Conservation (phyloP, 129 eudicot genomes). For the Centaurea solstitialis region DNA sequence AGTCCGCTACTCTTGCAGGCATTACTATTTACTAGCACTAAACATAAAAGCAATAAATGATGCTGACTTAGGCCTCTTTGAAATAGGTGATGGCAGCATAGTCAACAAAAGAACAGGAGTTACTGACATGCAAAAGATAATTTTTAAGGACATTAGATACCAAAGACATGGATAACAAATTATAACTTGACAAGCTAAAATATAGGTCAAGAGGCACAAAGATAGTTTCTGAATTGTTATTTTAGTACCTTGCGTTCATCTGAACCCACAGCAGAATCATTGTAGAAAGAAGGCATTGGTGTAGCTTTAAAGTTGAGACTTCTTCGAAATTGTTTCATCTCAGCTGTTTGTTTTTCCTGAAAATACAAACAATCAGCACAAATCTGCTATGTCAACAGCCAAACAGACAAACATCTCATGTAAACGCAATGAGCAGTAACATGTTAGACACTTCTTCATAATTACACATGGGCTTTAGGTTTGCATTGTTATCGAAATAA, state of each 20-base stretch:
- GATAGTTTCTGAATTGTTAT: background rate
- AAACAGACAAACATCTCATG: background rate
- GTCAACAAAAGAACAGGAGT: background rate
- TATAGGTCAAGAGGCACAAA: background rate
- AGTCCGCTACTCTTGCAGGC: background rate
- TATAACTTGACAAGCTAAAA: too few species aligned
- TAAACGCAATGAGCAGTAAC: background rate
- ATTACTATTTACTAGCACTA: background rate
- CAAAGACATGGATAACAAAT: background rate
- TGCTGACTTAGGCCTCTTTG: background rate
- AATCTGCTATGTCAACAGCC: background rate
- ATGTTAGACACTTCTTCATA: background rate
- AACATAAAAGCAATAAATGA: background rate
- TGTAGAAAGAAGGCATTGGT: slow-evolving; percentile 84
- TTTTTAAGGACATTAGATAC: background rate
- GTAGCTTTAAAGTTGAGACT: slow-evolving; percentile 74
- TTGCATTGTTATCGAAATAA: background rate
- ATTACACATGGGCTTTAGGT: background rate
- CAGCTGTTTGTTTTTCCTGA: slow-evolving; percentile 65
- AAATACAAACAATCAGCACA: slow-evolving; percentile 7
- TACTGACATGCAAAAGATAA: background rate
- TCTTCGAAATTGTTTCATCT: slow-evolving; percentile 58
- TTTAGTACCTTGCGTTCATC: slow-evolving; percentile 55
- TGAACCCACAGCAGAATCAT: slow-evolving; percentile 31
- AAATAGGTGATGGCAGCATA: background rate